These are phyloP conservation scores for Geosmithia putterillii DNA, from an alignment of 2,329 filamentous ascomycete genomes.

Conservation along the genomic window DNA sequence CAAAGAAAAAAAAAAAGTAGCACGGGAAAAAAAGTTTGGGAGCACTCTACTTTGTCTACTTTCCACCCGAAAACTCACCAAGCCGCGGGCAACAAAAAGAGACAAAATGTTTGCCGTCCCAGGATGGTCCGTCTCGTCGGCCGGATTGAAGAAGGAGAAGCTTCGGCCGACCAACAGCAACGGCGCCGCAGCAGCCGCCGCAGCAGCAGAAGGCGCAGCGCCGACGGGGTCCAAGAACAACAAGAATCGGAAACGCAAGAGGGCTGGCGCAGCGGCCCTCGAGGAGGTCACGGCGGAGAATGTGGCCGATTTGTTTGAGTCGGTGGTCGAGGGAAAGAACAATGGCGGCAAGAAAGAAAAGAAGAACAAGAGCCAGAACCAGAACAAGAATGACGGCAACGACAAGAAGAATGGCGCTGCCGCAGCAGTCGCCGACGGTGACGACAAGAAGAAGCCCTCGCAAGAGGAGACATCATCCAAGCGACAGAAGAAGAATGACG, in stretches of 20 bases:
- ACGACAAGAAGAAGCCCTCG: not conserved
- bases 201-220: not conserved
- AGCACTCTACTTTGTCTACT: not conserved
- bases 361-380: constrained; percentile 21
- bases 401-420: not conserved
- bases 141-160: constrained; percentile 57
- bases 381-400: constrained; percentile 9
- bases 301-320: constrained; percentile 66
- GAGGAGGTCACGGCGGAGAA: constrained; percentile 53
- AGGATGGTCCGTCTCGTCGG: constrained; percentile 75
- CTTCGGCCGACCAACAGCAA: constrained; percentile 12
- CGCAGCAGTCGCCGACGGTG: not conserved
- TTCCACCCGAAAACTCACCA: not conserved
- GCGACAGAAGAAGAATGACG: not conserved
- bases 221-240: constrained; percentile 12
- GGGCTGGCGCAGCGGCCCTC: constrained; percentile 10
- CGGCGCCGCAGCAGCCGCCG: constrained; percentile 5
- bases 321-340: constrained; percentile 60
- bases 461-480: too few species aligned
- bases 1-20: not conserved
- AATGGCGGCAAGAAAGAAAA: constrained; percentile 8
- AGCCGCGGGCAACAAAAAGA: not conserved
- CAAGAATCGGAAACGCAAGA: constrained; percentile 50
- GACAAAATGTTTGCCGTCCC: constrained; percentile 75
- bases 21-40: not conserved